Evolutionary conservation across 2,329 filamentous ascomycete genomes (phyloP), one percentile per base, ranked within the genome.

Genomic region (Fusarium duplospermum): DNA sequence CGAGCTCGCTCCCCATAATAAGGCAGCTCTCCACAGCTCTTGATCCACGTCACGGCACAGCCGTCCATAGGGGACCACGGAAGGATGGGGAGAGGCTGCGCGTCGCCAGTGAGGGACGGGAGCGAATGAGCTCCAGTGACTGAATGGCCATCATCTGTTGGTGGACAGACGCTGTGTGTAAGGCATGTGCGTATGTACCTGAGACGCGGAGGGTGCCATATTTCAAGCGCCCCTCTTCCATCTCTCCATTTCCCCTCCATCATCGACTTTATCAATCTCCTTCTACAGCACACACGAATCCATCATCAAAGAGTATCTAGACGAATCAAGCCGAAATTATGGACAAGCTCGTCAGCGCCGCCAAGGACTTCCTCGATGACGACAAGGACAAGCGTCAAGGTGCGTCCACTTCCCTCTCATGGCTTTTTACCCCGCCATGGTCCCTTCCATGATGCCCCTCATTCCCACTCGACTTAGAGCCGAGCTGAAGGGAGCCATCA

Each of bases 301-400:
- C 11, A 45, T 38, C 36, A 56, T 62, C 14, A 31, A 47, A 56
- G 14, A 29, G 24, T 7, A 42, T 47, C 20, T 10, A 36, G 22
- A 10, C 3, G 24, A 18, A 27, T 7, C 22, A 69, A 62, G 33
- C 29, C 64, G 47, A 57, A 73, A 80, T 31, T 59, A 85, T 85
- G 84, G 82, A 85, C 47, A 82, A 81, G 64, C 67, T 85, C 68
- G 68, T 85, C 71, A 82, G 72, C 75, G 79, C 78, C 22, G 83
- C 82, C 64, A 83, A 83, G 76, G 81, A 83, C 42, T 83, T 80
- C 27, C 81, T 84, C 65, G 77, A 79, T 65, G 76, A 79, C 45
- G 73, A 77, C 67, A 77, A 81, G 70, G 68, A 78, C 59, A 77
- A 80, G 67, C 63, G 72, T 52, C 77, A 79, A 64, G 74, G 74